Base-by-base conservation (phyloP, 179 eudicot species). In the Actinidia polygama region DNA sequence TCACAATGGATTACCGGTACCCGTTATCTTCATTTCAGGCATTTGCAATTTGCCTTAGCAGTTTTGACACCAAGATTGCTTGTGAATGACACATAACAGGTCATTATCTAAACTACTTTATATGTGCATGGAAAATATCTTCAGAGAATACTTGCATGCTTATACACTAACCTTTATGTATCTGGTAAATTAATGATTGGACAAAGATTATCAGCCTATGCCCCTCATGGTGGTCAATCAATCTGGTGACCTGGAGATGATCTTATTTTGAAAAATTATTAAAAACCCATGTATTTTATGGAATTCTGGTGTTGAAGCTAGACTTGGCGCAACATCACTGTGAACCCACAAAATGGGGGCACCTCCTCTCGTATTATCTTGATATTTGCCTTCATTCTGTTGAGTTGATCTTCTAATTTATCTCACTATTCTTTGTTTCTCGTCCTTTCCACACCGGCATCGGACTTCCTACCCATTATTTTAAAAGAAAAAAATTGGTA, bases 21-120 rank as follows among this genome's bases (percentile, higher is more conserved):
- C 99, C 99, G n/a, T 80, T 96, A n/a, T 96, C 98, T 6, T 98
- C 98, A 6, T 96, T 95, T 83, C 98, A 96, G 89, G 98, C 98
- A 59, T 96, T 96, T 83, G 96, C 98, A 7, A 91, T 94, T 8
- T 96, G 97, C 79, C 90, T 96, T 83, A 96, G 98, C 91, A 96
- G 99, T 89, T 96, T 94, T 70, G 97, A 94, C 84, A 96, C 99
- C 68, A 96, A 92, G 85, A 89, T 95, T 84, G 98, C 99, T 62
- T 93, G 99, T 90, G 99, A 96, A 90, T 96, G 90, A 94, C 67
- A 16, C 26, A 54, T 69, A 59, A 70, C 78, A 80, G 86, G 84
- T 85, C 40, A 46, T 24, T 9, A 44, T 80, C 82, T 62, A 16
- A 55, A 30, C 36, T 67, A n/a, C 73, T 69, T 50, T 40, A 40